These are phyloP conservation scores for Pythium utonaiense DNA, from an alignment of 352 stramenopile species.

Conservation along the genomic window DNA sequence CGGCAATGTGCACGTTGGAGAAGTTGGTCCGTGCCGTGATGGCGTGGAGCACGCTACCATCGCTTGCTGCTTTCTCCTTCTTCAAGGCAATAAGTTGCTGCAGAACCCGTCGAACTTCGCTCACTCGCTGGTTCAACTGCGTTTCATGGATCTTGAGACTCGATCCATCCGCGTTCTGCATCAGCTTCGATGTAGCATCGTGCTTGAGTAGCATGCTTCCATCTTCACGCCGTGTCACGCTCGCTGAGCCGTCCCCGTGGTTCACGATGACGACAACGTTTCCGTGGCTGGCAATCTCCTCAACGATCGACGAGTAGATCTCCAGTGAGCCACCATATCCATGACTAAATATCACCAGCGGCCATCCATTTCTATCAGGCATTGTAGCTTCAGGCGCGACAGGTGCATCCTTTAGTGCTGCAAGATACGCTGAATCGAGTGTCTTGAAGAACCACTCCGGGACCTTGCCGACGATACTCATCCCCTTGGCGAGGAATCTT, in stretches of 20 bases:
- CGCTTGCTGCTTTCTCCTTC: neutral
- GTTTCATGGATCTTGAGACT: constrained; percentile 48
- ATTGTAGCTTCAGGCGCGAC: constrained; percentile 12
- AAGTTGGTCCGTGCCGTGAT: constrained; percentile 35
- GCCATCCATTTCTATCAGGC: constrained; percentile 27
- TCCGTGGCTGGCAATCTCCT: constrained; percentile 57
- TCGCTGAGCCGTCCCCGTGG: constrained; percentile 56
- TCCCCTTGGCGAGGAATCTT: constrained; percentile 36
- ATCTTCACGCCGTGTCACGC: constrained; percentile 39
- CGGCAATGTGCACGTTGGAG: constrained; percentile 33
- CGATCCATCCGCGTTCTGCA: constrained; percentile 39
- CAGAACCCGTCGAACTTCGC: constrained; percentile 41
- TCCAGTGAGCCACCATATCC: constrained; percentile 50
- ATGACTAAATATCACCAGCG: constrained; percentile 59
- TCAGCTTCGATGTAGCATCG: constrained; percentile 33
- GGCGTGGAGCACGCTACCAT: neutral
- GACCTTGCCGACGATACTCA: constrained; percentile 45
- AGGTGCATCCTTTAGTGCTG: constrained; percentile 35
- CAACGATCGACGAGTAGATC: constrained; percentile 54
- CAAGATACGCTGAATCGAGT: constrained; percentile 42
- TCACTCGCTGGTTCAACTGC: constrained; percentile 47
- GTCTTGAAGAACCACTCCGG: constrained; percentile 53
- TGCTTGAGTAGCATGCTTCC: constrained; percentile 46
- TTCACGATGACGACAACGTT: constrained; percentile 54
- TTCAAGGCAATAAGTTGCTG: constrained; percentile 22